A percentile compares a stretch with the other conserved stretches of the same genome.
Evolutionary conservation across 1,284 basidiomycete species (phyloP).

Genomic region (Ceratobasidium sp.): DNA sequence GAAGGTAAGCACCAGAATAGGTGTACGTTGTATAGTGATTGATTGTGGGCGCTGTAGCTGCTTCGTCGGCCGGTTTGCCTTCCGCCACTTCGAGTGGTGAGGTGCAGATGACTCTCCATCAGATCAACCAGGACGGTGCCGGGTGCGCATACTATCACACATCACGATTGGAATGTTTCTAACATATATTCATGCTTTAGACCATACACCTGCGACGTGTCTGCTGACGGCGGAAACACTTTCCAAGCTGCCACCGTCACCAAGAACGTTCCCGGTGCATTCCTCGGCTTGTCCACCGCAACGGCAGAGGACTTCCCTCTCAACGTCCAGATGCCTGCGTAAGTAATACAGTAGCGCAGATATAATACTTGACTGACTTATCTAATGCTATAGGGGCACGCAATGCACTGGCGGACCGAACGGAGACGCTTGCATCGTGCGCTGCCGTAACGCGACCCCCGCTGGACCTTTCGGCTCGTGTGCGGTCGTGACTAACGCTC

Average conservation of each 20-base stretch:
- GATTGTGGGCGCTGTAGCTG: constrained; percentile 4
- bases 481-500: constrained; percentile 14
- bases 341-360: constrained; percentile 7
- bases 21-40: not conserved
- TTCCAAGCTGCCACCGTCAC: constrained; percentile 51
- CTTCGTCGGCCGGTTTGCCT: constrained; percentile 18
- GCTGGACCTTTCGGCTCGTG: constrained; percentile 45
- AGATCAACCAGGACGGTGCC: constrained; percentile 39
- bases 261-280: constrained; percentile 51
- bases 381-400: constrained; percentile 1
- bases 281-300: constrained; percentile 50
- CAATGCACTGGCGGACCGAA: constrained; percentile 43
- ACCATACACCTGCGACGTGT: constrained; percentile 41
- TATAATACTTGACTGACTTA: not conserved
- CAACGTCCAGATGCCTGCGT: constrained; percentile 50
- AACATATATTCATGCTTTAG: not conserved
- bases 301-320: constrained; percentile 52
- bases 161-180: not conserved
- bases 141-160: constrained; percentile 7
- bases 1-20: constrained; percentile 42
- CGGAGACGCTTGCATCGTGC: constrained; percentile 39
- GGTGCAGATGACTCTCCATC: constrained; percentile 37
- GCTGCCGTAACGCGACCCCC: constrained; percentile 44
- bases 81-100: constrained; percentile 11
- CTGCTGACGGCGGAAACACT: constrained; percentile 49